These are phyloP conservation scores for Setomelanomma holmii DNA, from an alignment of 2,329 filamentous ascomycete genomes.

Conservation along the genomic window DNA sequence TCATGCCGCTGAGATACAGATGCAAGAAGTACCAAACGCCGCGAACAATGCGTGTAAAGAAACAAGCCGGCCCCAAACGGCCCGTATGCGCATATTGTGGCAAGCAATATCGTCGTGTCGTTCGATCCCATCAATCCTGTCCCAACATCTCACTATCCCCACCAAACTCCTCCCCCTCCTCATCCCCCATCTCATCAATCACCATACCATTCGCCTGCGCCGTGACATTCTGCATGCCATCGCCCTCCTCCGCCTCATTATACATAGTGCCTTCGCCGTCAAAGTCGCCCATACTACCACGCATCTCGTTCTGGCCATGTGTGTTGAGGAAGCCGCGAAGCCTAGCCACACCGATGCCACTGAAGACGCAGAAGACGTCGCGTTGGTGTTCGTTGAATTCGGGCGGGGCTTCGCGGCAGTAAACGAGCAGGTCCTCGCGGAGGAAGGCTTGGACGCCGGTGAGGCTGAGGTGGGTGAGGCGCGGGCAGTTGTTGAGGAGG, in stretches of 20 bases:
- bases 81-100: neutral
- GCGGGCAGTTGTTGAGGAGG: constrained; percentile 87
- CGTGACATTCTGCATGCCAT: constrained; percentile 46
- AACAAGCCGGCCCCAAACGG: neutral
- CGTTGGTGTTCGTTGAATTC: constrained; percentile 97
- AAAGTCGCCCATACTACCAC: constrained; percentile 9
- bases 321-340: constrained; percentile 80
- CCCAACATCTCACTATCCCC: constrained; percentile 56
- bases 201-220: constrained; percentile 47
- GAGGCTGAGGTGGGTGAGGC: constrained; percentile 90
- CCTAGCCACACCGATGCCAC: constrained; percentile 78
- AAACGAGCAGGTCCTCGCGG: constrained; percentile 80
- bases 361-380: constrained; percentile 97
- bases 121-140: constrained; percentile 22
- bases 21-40: constrained; percentile 1
- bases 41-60: neutral
- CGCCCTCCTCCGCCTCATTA: constrained; percentile 41
- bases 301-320: constrained; percentile 30
- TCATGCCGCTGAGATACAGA: constrained; percentile 21
- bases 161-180: constrained; percentile 51
- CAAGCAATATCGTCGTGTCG: neutral
- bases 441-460: constrained; percentile 94
- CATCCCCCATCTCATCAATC: constrained; percentile 43
- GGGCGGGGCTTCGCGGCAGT: constrained; percentile 85
- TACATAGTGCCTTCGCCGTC: constrained; percentile 40